Evolutionary conservation across 2,329 filamentous ascomycete genomes (phyloP), one percentile per base, ranked within the genome.

Genomic region (Lachnellula arida): DNA sequence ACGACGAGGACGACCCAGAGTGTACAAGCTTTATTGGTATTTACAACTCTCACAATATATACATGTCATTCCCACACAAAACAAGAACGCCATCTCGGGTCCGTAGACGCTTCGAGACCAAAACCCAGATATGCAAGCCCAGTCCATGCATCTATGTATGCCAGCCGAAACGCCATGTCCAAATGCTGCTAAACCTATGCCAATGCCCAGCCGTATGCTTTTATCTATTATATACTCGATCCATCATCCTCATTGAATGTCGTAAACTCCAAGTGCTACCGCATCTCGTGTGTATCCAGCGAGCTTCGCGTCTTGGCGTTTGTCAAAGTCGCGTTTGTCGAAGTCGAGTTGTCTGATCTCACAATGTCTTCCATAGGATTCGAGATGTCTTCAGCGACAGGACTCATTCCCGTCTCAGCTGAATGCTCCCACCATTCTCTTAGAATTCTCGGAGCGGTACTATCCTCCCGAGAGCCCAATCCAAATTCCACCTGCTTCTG

Each of bases 351-450:
- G 25, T 46, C 51, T 12, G 51, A 46, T 15, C 46, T 37, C 22
- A 50, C 35, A 4, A 48, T 47, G 15, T 54, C 47, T n/a, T 61
- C 62, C 55, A 64, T 56, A 4, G 60, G 59, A 53, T 64, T 55
- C 3, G 47, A 42, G 2, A 46, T n/a, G 42, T 69, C 65, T 49
- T 69, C 67, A 4, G 42, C 51, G 15, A 65, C 55, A 4, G 66
- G 60, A 46, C 58, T 65, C 62, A 66, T 67, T 7, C 56, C 44
- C 2, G 46, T 37, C 12, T 46, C 58, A 12, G 52, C 50, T n/a
- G 25, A 28, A 28, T 28, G 25, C 40, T 71, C 70, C 70, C 70
- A 72, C 70, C 70, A 72, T 53, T 66, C 67, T 48, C 63, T 55
- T 51, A 74, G 67, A 19, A 46, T 68, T 55, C 59, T 65, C 5